A percentile compares a stretch with the other conserved stretches of the same genome.
phyloP scores from a whole-genome alignment of 441 rosid species.

The Macaranga tanarius region DNA sequence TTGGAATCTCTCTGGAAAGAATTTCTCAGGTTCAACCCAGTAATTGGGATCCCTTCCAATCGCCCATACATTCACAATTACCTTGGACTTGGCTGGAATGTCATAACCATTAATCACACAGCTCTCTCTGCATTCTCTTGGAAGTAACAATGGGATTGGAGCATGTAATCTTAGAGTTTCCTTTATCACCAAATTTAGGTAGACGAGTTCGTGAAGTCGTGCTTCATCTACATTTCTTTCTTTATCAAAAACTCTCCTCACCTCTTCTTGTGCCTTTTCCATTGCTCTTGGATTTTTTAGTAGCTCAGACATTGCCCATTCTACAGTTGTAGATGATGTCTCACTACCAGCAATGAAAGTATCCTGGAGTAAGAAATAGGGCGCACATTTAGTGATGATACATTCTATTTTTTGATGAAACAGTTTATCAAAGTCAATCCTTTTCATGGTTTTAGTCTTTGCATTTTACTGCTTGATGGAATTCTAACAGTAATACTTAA shows the following conservation, averaged over 20 bases:
- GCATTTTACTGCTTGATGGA: too few species aligned
- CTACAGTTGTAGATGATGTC: neutral
- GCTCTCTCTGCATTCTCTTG: conserved; percentile 8
- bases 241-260: neutral
- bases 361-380: neutral
- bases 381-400: neutral
- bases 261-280: conserved; percentile 3
- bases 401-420: neutral
- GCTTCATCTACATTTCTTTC: neutral
- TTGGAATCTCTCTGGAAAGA: conserved; percentile 3
- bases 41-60: neutral
- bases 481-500: too few species aligned
- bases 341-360: neutral
- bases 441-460: neutral
- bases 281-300: conserved; percentile 2
- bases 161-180: conserved; percentile 15
- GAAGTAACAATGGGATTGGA: conserved; percentile 3
- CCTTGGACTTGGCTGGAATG: conserved; percentile 1
- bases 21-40: neutral
- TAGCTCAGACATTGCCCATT: conserved; percentile 9
- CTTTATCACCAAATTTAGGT: conserved; percentile 2
- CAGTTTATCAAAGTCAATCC: neutral
- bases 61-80: conserved; percentile 4
- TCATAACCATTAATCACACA: neutral
- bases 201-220: neutral